Evolutionary conservation across 2,329 filamentous ascomycete species (phyloP).

Genomic region (Diaporthe sp.): DNA sequence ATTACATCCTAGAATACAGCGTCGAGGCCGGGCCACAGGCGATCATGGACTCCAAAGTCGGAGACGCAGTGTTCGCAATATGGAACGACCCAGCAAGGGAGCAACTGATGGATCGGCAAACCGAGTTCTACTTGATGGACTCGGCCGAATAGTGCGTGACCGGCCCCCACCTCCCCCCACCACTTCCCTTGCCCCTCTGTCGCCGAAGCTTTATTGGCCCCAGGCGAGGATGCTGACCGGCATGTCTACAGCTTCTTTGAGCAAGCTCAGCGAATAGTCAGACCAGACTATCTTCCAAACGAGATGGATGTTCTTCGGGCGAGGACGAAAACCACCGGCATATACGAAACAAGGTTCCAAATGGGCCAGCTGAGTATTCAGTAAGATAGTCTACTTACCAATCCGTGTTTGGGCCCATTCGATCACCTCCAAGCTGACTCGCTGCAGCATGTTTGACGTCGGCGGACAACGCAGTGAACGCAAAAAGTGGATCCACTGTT

Average conservation of each 20-base stretch:
- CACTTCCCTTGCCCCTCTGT: neutral
- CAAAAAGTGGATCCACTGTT: conserved; percentile 99
- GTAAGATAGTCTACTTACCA: conserved; percentile 66
- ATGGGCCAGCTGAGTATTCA: conserved; percentile 99
- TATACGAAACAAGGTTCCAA: conserved; percentile 98
- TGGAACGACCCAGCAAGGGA: conserved; percentile 92
- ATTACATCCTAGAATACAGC: conserved; percentile 88
- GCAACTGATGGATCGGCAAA: conserved; percentile 90
- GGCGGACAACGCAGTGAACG: conserved; percentile 96
- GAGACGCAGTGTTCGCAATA: conserved; percentile 84
- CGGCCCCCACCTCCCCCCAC: neutral
- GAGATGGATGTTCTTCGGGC: conserved; percentile 96
- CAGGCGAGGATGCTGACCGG: neutral
- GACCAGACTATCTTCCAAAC: conserved; percentile 87
- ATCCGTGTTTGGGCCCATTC: neutral
- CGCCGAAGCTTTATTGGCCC: neutral
- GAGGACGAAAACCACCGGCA: conserved; percentile 97
- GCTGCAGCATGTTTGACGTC: conserved; percentile 94
- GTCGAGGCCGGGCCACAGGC: conserved; percentile 92
- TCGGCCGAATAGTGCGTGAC: conserved; percentile 92
- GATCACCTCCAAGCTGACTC: conserved; percentile 42
- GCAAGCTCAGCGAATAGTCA: conserved; percentile 86
- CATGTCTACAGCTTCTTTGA: conserved; percentile 86
- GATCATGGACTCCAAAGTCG: conserved; percentile 83
- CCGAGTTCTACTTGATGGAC: conserved; percentile 99